A percentile compares a stretch with the other conserved stretches of the same genome.
These are phyloP conservation scores for Silene latifolia DNA, from an alignment of 148 eudicot genomes.

Conservation along the genomic window DNA sequence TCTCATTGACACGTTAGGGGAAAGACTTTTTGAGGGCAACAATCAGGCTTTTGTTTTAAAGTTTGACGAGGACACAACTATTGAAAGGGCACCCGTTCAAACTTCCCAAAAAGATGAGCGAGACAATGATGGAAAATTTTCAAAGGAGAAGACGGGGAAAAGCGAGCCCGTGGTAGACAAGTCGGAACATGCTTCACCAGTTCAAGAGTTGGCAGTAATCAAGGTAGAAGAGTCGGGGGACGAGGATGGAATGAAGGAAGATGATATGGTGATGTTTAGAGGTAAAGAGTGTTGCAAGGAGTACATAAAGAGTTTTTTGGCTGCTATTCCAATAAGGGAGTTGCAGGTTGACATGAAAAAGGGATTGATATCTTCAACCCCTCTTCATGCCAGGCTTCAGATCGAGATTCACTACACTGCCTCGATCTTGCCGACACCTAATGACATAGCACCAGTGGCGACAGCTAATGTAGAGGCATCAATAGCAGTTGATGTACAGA, in stretches of 20 bases:
- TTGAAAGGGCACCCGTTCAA: constrained; percentile 30
- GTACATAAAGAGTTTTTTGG: constrained; percentile 83
- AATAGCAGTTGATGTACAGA: background rate
- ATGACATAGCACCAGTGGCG: constrained; percentile 2
- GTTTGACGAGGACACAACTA: constrained; percentile 51
- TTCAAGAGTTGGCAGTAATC: constrained; percentile 2
- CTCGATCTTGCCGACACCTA: constrained; percentile 21
- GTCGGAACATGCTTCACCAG: constrained; percentile 6
- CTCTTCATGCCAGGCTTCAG: constrained; percentile 81
- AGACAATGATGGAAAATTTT: background rate
- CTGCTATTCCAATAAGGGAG: constrained; percentile 77
- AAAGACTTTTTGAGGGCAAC: constrained; percentile 82
- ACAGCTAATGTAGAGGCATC: background rate
- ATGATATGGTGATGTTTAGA: constrained; percentile 32
- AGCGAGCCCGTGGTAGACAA: background rate
- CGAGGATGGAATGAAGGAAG: constrained; percentile 24
- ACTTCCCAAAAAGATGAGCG: constrained; percentile 6
- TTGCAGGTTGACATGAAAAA: constrained; percentile 68
- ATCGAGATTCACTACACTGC: constrained; percentile 68
- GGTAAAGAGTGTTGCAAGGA: constrained; percentile 75
- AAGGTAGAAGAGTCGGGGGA: constrained; percentile 2
- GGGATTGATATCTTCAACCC: constrained; percentile 65
- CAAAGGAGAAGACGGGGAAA: constrained; percentile 9
- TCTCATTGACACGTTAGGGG: constrained; percentile 80
- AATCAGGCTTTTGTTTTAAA: constrained; percentile 60